A percentile compares a stretch with the other conserved stretches of the same genome.
phyloP scores from a whole-genome alignment of 148 eudicot species.

The Euryodendron excelsum region DNA sequence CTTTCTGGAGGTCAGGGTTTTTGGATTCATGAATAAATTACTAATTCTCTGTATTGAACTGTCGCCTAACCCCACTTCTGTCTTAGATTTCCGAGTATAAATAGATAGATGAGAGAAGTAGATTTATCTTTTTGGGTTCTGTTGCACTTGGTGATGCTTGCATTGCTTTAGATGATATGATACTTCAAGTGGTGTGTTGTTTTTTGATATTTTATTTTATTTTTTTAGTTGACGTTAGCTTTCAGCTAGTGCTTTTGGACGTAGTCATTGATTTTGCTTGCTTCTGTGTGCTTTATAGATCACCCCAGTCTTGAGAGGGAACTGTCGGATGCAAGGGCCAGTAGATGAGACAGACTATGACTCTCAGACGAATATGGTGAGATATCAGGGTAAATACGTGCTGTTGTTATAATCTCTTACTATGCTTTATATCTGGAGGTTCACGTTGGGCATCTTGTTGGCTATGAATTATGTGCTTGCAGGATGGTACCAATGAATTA shows the following conservation, averaged over 20 bases:
- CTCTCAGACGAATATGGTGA: conserved; percentile 29
- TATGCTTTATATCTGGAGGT: background rate
- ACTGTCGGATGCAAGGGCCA: conserved; percentile 25
- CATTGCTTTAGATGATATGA: background rate
- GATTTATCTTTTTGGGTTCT: background rate
- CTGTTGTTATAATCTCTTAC: background rate
- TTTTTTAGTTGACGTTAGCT: background rate
- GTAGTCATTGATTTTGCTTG: background rate
- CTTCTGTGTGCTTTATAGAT: conserved; percentile 19
- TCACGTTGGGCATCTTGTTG: background rate
- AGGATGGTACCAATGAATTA: background rate
- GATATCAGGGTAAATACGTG: conserved; percentile 25
- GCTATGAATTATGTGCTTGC: background rate
- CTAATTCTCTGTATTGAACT: background rate
- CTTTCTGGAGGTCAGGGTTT: background rate
- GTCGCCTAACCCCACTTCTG: background rate
- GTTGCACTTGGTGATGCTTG: background rate
- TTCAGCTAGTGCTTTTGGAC: background rate
- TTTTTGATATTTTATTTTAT: background rate
- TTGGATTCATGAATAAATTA: background rate
- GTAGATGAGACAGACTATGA: conserved; percentile 15
- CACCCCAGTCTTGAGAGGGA: conserved; percentile 32
- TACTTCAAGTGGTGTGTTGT: background rate
- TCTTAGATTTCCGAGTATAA: background rate
- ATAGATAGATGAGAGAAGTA: background rate